Evolutionary conservation across 2,329 filamentous ascomycete species (phyloP), one percentile per base, ranked within the genome.

Genomic region (Chaetothyriales sp.): DNA sequence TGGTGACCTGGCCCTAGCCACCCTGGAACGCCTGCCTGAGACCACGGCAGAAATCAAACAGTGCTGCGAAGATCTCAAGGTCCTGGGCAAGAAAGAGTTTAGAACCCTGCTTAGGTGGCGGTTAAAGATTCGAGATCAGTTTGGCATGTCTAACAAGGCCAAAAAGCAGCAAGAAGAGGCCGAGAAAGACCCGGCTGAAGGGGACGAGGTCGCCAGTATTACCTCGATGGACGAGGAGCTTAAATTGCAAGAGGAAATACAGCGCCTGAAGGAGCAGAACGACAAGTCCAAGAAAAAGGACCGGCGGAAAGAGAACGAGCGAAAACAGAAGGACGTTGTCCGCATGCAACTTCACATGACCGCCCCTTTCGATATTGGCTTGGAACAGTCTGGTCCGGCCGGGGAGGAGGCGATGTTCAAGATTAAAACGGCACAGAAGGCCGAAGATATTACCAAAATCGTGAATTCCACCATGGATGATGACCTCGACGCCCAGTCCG

Each of bases 291-390:
- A 81, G 67, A 93, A 88, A 70, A 83, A 87, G 60, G 85, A 94
- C 61, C 80, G 83, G 59, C 78, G 89, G 57, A 85, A 77, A 60
- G 88, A 94, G 53, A 98, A 98, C 58, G 92, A 98, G 67, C 81
- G 81, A 66, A 96, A 94, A 68, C 86, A 92, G 60, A 92, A 86
- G 60, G 92, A 96, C 57, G 87, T 96, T 53, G 76, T 94, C n/a
- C 81, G 92, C 32, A 84, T 98, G 83, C 92, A 98, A 67, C 80
- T 98, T 72, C 83, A 95, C 70, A 98, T 98, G 92, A 83, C 83
- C 1, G 85, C 88, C 0, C 92, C 92, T 6, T 92, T 87, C 74
- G 92, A 98, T 57, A 95, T 98, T 56, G 92, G 92, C 62, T 78
- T 94, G 70, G 92, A 95, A 64, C 87, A 92, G 67, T 26, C 18